Conservation (phyloP, 2,329 filamentous ascomycete genomes). For the Coniella vitis region DNA sequence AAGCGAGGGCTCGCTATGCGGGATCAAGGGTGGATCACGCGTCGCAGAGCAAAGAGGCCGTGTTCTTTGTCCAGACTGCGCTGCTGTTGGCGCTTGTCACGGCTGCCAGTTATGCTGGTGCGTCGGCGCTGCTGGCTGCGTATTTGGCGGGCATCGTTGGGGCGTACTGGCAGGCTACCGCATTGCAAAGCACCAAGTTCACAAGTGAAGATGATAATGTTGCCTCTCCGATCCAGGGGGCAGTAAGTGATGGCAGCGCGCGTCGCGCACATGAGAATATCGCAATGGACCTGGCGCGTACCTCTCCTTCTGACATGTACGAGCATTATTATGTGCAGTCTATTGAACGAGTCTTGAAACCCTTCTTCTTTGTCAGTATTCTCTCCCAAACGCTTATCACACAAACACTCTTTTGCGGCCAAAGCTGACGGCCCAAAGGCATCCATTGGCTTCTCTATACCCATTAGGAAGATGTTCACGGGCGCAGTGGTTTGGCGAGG, state of each 20-base stretch:
- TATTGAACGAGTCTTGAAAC: slow-evolving; percentile 50
- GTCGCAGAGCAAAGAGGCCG: slow-evolving; percentile 24
- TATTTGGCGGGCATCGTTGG: slow-evolving; percentile 29
- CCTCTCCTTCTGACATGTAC: slow-evolving; percentile 23
- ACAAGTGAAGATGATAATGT: too few species aligned
- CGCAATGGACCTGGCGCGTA: too few species aligned
- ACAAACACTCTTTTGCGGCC: neutral
- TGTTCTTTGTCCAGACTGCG: slow-evolving; percentile 39
- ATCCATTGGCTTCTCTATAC: slow-evolving; percentile 71
- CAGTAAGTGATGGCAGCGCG: too few species aligned
- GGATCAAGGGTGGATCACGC: neutral
- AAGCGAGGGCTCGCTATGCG: slow-evolving; percentile 16
- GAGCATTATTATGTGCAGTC: slow-evolving; percentile 32
- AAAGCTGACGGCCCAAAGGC: slow-evolving; percentile 27
- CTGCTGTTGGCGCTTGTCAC: slow-evolving; percentile 43
- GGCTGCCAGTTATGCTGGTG: slow-evolving; percentile 51
- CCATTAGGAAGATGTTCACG: slow-evolving; percentile 62
- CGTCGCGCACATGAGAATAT: too few species aligned
- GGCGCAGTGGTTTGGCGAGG: slow-evolving; percentile 63
- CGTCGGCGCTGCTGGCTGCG: slow-evolving; percentile 55
- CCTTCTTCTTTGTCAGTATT: slow-evolving; percentile 62
- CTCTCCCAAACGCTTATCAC: neutral
- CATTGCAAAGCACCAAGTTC: too few species aligned
- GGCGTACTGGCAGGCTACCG: too few species aligned
- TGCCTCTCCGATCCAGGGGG: too few species aligned